These are phyloP conservation scores for Talaromyces nanjingensis DNA, from an alignment of 495 filamentous ascomycete genomes.

Conservation along the genomic window DNA sequence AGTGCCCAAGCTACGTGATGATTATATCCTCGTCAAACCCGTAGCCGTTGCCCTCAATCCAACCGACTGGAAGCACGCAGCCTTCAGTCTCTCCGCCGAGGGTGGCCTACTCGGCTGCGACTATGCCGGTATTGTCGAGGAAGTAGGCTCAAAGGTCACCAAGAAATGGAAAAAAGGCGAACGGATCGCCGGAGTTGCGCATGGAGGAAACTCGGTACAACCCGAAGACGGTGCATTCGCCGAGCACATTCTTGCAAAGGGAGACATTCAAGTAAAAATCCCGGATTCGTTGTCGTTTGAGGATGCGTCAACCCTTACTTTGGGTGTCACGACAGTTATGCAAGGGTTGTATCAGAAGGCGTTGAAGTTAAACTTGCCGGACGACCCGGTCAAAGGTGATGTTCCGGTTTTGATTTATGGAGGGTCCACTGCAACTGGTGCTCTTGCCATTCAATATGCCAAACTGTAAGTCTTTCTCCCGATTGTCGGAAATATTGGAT, in stretches of 20 bases:
- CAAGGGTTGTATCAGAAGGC: slow-evolving; percentile 5
- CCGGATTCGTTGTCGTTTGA: slow-evolving; percentile 21
- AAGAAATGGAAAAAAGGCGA: slow-evolving; percentile 6
- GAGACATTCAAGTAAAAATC: slow-evolving; percentile 25
- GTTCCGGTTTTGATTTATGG: slow-evolving; percentile 26
- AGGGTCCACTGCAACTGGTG: slow-evolving; percentile 23
- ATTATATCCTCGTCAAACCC: slow-evolving; percentile 23
- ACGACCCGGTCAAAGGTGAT: slow-evolving; percentile 12
- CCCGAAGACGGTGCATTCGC: slow-evolving; percentile 32
- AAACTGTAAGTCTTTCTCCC: slow-evolving; percentile 18
- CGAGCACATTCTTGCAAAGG: slow-evolving; percentile 21
- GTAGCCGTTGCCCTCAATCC: slow-evolving; percentile 40
- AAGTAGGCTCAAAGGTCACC: slow-evolving; percentile 12
- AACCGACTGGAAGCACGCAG: slow-evolving; percentile 36
- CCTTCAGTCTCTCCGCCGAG: slow-evolving; percentile 3
- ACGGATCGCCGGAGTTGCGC: slow-evolving; percentile 2
- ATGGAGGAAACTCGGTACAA: slow-evolving; percentile 9
- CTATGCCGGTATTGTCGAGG: slow-evolving; percentile 34
- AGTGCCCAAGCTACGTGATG: slow-evolving; percentile 17
- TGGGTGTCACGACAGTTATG: slow-evolving; percentile 8
- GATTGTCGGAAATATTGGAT: neutral
- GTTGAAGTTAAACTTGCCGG: slow-evolving; percentile 6
- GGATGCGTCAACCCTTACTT: slow-evolving; percentile 22
- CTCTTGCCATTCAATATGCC: slow-evolving; percentile 23
- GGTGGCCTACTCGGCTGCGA: slow-evolving; percentile 29